Base-by-base conservation (phyloP, 2,329 filamentous ascomycete genomes). In the Trichophyton equinum region DNA sequence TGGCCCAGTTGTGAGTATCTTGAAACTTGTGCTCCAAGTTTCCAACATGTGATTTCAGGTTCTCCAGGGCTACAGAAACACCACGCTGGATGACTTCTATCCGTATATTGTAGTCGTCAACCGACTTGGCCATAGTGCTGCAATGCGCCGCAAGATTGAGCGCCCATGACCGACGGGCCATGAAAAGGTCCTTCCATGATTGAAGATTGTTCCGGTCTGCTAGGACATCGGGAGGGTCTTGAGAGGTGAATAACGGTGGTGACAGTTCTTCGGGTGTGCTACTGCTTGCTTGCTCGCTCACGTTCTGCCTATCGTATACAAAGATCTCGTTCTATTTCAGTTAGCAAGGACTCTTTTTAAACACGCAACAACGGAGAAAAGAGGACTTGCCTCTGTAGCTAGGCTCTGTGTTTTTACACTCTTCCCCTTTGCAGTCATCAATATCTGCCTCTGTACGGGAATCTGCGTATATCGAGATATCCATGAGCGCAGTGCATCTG, bases 121-220 rank as follows among this genome's bases (percentile, higher is more conserved):
- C 80, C 64, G 80, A 75, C 59, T 78, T 76, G 58, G 85, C 83
- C 77, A 90, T 86, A 57, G 77, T 77, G 57, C 79, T 79, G 67
- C 89, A 92, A 66, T 86, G 85, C 27, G 86, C 83, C 5, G 87
- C 81, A 38, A 95, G 76, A 44, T 79, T 79, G 59, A 85, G 76
- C 0, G 91, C 88, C 94, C 94, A 99, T 66, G 82, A 80, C 67
- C 86, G 84, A 62, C 94, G 85, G 62, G 85, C 82, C 72, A 86
- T 87, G 78, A 94, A 96, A 22, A 97, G 79, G 51, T 85, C 83
- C 71, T 90, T 88, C 92, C 94, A 99, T 82, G 91, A 86, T 68
- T 86, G 81, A 60, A 96, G 79, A 64, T 91, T 86, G 63, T 87
- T 89, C 64, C 89, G 85, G 69, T 91, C 85, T 49, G 86, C 80